These are phyloP conservation scores for Trametes elegans DNA, from an alignment of 768 basidiomycete genomes.

Conservation along the genomic window DNA sequence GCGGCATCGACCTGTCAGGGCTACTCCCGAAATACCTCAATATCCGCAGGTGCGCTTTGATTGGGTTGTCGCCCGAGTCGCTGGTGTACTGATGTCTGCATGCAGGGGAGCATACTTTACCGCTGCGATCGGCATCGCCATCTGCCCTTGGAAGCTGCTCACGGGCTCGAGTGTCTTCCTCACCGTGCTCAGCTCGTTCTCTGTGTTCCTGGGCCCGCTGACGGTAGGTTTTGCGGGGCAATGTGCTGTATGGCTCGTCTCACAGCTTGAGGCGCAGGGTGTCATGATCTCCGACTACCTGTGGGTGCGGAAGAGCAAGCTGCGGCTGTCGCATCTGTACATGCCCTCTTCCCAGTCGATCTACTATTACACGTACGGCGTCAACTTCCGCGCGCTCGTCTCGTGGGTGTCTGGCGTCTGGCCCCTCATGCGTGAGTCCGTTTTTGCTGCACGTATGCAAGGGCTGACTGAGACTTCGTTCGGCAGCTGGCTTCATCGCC, in stretches of 20 bases:
- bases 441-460: not conserved
- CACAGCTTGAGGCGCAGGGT: slow-evolving; percentile 15
- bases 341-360: slow-evolving; percentile 13
- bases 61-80: too few species aligned
- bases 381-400: slow-evolving; percentile 25
- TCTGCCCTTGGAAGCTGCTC: slow-evolving; percentile 45
- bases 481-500: slow-evolving; percentile 18
- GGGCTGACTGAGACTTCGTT: not conserved
- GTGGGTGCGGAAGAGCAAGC: slow-evolving; percentile 20
- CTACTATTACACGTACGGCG: slow-evolving; percentile 26
- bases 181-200: slow-evolving; percentile 40
- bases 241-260: too few species aligned
- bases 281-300: slow-evolving; percentile 38
- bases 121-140: slow-evolving; percentile 26
- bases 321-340: slow-evolving; percentile 26
- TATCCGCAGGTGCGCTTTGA: slow-evolving; percentile 34
- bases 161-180: slow-evolving; percentile 35
- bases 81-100: not conserved
- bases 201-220: slow-evolving; percentile 46
- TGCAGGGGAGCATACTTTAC: slow-evolving; percentile 37
- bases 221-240: too few species aligned
- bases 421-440: slow-evolving; percentile 18
- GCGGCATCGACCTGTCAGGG: slow-evolving; percentile 38
- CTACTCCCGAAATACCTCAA: slow-evolving; percentile 43
- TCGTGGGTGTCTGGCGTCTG: slow-evolving; percentile 25